A percentile compares a stretch with the other conserved stretches of the same genome.
Conservation (phyloP, 345 rosid genomes). For the Populus alba region DNA sequence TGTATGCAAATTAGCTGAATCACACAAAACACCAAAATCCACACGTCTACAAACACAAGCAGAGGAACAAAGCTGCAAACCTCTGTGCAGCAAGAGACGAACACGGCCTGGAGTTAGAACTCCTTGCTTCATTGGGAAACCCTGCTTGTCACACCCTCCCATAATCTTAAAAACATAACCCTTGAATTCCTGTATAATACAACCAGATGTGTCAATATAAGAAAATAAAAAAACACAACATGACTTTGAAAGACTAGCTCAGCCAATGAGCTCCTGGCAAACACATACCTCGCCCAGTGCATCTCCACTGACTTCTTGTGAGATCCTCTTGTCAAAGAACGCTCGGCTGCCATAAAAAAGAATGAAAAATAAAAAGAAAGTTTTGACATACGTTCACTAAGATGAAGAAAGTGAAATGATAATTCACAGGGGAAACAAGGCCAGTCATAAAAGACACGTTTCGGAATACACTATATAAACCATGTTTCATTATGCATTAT, state of each 20-base stretch:
- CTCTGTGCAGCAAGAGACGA: slow-evolving; percentile 77
- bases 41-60: neutral
- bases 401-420: neutral
- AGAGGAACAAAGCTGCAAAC: slow-evolving; percentile 25
- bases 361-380: neutral
- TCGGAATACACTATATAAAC: neutral
- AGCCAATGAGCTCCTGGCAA: neutral
- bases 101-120: slow-evolving; percentile 91
- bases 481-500: neutral
- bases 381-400: neutral
- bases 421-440: neutral
- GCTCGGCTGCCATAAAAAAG: slow-evolving; percentile 41
- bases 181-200: slow-evolving; percentile 60
- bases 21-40: neutral
- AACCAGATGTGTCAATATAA: neutral
- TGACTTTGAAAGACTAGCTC: neutral
- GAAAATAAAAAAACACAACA: neutral
- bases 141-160: slow-evolving; percentile 98
- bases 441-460: neutral
- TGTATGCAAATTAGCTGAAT: neutral
- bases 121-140: slow-evolving; percentile 95
- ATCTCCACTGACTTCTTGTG: slow-evolving; percentile 82
- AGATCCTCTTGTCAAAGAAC: slow-evolving; percentile 67
- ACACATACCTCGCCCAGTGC: slow-evolving; percentile 58
- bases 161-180: slow-evolving; percentile 84